Evolutionary conservation across 768 basidiomycete genomes (phyloP), one percentile per base, ranked within the genome.

Genomic region (Tephrocybe sp.): DNA sequence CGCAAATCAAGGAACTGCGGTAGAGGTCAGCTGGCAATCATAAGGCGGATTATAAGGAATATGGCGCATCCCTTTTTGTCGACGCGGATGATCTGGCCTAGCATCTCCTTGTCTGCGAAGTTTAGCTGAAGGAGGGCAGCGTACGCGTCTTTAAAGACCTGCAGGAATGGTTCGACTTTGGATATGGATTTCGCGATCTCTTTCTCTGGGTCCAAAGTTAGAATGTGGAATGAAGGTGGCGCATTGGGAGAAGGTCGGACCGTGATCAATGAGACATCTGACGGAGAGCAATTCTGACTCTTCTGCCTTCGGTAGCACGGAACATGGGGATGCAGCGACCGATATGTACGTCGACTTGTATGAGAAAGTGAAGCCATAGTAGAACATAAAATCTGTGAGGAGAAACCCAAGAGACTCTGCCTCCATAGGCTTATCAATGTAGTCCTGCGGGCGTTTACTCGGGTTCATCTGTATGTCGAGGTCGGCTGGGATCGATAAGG

Each of bases 311-410:
- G 68, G 60, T 1, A 73, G 55, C 8, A 74, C 50, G 48, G 62
- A 65, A 0, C 68, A 67, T 33, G 70, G 60, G 5, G 61, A 57
- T 2, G 73, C 64, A 21, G 53, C 23, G 21, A 25, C 14, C 11
- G 72, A 77, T 6, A 81, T 73, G 53, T 72, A 76, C 15, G 63
- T 67, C 14, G 61, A 67, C 15, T 59, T 51, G 57, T 76, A 79
- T 1, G 71, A 68, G 53, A 78, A 77, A 0, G 60, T 46, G 18
- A 70, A 65, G 14, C 80, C 85, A 61, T 89, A 90, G 41, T 85
- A 80, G 59, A 79, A 73, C 56, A 89, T 73, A 58, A 90, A 87
- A 56, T 86, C 85, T 21, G 77, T 63, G 18, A 89, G 66, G 7
- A 90, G 73, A 1, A 72, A 65, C 4, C 88, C 88, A 2, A 89